phyloP scores from a whole-genome alignment of 2,329 filamentous ascomycete genomes.

The Clonostachys solani region DNA sequence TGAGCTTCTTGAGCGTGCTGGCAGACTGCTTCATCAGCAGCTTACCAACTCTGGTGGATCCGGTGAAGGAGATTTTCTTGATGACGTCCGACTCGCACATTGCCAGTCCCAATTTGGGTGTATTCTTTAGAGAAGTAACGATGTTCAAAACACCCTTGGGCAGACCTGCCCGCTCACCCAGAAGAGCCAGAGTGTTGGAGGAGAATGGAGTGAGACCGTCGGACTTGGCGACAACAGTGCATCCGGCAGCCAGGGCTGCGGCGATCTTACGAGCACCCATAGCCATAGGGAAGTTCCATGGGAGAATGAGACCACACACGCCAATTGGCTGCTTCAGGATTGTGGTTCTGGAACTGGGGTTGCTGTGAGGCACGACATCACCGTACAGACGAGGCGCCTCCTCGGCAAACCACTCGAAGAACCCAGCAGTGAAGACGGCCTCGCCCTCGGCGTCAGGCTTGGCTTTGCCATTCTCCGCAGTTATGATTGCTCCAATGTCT shows the following conservation, averaged over 20 bases:
- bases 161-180: constrained; percentile 61
- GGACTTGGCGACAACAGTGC: constrained; percentile 68
- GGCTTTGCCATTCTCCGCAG: constrained; percentile 70
- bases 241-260: constrained; percentile 61
- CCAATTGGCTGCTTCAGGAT: constrained; percentile 64
- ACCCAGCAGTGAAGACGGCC: constrained; percentile 52
- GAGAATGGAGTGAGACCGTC: constrained; percentile 67
- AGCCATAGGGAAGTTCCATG: constrained; percentile 53
- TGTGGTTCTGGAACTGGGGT: constrained; percentile 56
- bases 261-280: constrained; percentile 35
- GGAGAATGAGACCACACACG: constrained; percentile 63
- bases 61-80: constrained; percentile 65
- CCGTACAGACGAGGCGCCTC: constrained; percentile 57
- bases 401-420: constrained; percentile 62
- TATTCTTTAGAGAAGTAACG: constrained; percentile 34
- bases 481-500: constrained; percentile 64
- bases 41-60: constrained; percentile 57
- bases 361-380: constrained; percentile 33
- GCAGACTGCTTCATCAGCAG: constrained; percentile 58
- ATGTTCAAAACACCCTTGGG: constrained; percentile 32
- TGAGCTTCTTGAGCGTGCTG: constrained; percentile 60
- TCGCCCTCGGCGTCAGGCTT: constrained; percentile 56
- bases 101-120: constrained; percentile 34
- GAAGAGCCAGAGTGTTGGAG: constrained; percentile 59
- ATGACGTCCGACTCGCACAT: constrained; percentile 35